A percentile compares a stretch with the other conserved stretches of the same genome.
These are phyloP conservation scores for Alliaria petiolata DNA, from an alignment of 345 rosid genomes.

Conservation along the genomic window DNA sequence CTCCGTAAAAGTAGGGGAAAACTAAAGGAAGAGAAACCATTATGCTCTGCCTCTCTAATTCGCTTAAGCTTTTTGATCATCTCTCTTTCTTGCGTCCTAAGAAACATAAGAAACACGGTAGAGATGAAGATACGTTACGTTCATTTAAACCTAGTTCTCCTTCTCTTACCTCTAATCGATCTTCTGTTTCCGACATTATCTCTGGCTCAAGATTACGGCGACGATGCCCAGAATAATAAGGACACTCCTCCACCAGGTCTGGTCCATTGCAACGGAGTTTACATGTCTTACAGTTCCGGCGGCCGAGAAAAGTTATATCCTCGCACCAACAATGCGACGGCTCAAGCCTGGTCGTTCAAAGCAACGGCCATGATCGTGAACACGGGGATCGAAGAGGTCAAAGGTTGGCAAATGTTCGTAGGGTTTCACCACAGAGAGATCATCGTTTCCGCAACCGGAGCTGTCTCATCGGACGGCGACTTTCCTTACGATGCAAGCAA, in stretches of 20 bases:
- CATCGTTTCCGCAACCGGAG: constrained; percentile 57
- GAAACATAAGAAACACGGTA: constrained; percentile 17
- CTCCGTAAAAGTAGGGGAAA: constrained; percentile 21
- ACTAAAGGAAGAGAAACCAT: constrained; percentile 34
- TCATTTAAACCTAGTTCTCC: constrained; percentile 10
- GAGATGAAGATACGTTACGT: constrained; percentile 21
- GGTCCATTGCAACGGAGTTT: constrained; percentile 62
- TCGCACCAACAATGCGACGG: constrained; percentile 53
- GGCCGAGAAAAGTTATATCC: constrained; percentile 61
- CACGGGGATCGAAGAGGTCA: constrained; percentile 59
- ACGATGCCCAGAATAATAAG: constrained; percentile 8
- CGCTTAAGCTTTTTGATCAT: constrained; percentile 12
- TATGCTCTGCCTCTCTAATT: constrained; percentile 30
- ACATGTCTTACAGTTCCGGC: constrained; percentile 53
- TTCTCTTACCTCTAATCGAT: constrained; percentile 11
- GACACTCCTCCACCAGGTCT: constrained; percentile 47
- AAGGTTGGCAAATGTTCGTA: constrained; percentile 69
- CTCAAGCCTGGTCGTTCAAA: constrained; percentile 89
- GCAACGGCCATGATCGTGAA: constrained; percentile 56
- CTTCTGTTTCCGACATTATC: constrained; percentile 16
- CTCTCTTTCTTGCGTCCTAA: constrained; percentile 28
- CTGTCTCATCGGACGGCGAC: constrained; percentile 50
- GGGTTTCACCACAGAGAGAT: constrained; percentile 69
- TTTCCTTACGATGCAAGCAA: constrained; percentile 63
- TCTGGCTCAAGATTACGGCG: constrained; percentile 47